These are phyloP conservation scores for Sanghuangporus weigelae DNA, from an alignment of 1,284 basidiomycete genomes.

Conservation along the genomic window DNA sequence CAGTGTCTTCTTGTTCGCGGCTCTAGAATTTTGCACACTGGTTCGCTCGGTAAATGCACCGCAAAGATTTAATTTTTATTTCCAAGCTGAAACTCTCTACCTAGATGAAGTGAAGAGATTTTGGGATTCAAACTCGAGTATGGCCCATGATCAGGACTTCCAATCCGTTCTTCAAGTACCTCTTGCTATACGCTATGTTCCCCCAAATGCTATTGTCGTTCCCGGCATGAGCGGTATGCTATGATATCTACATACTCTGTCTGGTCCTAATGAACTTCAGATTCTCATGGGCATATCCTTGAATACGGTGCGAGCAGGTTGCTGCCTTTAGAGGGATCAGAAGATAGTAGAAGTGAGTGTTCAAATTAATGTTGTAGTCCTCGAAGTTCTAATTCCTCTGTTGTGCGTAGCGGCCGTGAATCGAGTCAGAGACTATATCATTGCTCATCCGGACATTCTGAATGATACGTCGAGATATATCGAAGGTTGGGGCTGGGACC, in stretches of 20 bases:
- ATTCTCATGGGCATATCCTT: conserved; percentile 78
- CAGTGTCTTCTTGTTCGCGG: conserved; percentile 57
- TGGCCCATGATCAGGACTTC: not conserved
- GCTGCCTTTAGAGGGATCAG: conserved; percentile 62
- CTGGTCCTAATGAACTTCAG: conserved; percentile 33
- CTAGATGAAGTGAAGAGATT: conserved; percentile 35
- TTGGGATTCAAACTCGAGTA: not conserved
- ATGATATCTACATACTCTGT: not conserved
- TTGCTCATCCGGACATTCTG: conserved; percentile 48
- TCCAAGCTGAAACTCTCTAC: not conserved
- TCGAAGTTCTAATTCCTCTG: not conserved
- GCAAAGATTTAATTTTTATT: conserved; percentile 12
- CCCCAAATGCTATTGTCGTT: conserved; percentile 51
- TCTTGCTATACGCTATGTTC: conserved; percentile 24
- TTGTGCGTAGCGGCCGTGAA: conserved; percentile 51
- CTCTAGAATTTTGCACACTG: conserved; percentile 45
- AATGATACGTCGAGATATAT: conserved; percentile 60
- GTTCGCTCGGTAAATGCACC: conserved; percentile 44
- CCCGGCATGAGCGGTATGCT: conserved; percentile 62
- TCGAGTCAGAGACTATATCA: conserved; percentile 62
- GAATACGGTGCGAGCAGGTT: conserved; percentile 67
- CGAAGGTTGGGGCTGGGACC: conserved; percentile 89
- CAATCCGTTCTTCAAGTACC: not conserved
- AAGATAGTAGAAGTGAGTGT: conserved; percentile 46
- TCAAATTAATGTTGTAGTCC: conserved; percentile 4